phyloP scores from a whole-genome alignment of 2,329 filamentous ascomycete genomes.

The Lojkania enalia region DNA sequence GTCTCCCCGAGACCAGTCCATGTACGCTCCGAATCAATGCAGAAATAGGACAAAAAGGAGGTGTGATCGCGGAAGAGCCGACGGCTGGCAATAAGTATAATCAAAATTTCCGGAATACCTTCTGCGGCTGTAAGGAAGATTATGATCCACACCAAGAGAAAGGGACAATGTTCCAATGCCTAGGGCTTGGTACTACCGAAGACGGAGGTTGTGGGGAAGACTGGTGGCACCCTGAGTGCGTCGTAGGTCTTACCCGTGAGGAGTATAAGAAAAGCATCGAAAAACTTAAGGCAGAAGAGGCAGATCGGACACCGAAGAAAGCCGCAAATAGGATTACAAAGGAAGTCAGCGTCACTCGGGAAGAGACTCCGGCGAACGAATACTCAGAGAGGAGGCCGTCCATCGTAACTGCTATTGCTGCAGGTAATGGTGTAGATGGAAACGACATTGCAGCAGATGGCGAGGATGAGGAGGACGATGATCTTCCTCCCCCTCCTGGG shows the following conservation, averaged over 20 bases:
- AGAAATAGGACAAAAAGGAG: constrained; percentile 73
- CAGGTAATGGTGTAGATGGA: constrained; percentile 32
- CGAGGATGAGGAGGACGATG: constrained; percentile 56
- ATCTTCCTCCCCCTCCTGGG: constrained; percentile 73
- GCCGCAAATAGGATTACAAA: constrained; percentile 18
- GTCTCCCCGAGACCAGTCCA: constrained; percentile 69
- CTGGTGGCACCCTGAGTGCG: constrained; percentile 95
- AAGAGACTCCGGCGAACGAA: constrained; percentile 16
- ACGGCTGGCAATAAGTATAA: constrained; percentile 83
- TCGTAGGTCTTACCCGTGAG: constrained; percentile 76
- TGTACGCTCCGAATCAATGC: constrained; percentile 77
- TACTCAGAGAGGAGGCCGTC: constrained; percentile 13
- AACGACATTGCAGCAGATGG: constrained; percentile 51
- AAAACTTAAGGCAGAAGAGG: constrained; percentile 23
- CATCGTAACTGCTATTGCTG: constrained; percentile 23
- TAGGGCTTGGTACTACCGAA: constrained; percentile 78
- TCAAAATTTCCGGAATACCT: constrained; percentile 90
- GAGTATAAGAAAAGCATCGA: constrained; percentile 62
- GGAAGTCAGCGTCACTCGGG: constrained; percentile 16
- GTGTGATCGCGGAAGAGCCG: constrained; percentile 74
- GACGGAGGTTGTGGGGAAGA: constrained; percentile 93
- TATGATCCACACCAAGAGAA: constrained; percentile 90
- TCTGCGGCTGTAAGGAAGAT: constrained; percentile 85
- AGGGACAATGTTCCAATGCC: constrained; percentile 97
- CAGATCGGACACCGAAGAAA: constrained; percentile 9